A percentile compares a stretch with the other conserved stretches of the same genome.
phyloP scores from a whole-genome alignment of 176 grass and related monocot species.

The Aegilops tauschii region DNA sequence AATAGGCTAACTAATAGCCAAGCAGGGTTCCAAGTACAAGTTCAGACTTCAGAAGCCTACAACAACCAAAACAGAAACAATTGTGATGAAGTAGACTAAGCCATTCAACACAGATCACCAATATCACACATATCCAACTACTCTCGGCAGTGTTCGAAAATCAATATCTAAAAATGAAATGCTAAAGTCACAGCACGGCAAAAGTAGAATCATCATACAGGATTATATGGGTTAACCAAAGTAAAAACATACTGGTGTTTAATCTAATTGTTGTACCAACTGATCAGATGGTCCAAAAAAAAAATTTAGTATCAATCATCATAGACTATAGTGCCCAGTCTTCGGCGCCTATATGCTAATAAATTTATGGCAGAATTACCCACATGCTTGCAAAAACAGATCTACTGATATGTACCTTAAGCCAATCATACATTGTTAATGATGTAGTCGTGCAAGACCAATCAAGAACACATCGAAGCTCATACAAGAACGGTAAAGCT shows the following conservation, averaged over 20 bases:
- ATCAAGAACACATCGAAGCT: slow-evolving; percentile 92
- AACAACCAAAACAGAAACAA: neutral
- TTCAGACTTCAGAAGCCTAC: neutral
- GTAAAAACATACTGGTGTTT: neutral
- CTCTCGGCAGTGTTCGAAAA: neutral
- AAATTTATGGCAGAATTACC: neutral
- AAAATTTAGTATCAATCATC: neutral
- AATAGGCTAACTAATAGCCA: neutral
- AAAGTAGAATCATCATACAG: neutral
- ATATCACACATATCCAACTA: neutral
- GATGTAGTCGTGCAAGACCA: slow-evolving; percentile 98
- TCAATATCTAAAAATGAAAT: neutral
- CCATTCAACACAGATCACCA: neutral
- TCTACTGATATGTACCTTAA: slow-evolving; percentile 61
- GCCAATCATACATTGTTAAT: slow-evolving; percentile 99
- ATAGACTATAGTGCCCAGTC: neutral
- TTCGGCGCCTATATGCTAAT: neutral
- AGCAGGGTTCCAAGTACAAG: neutral
- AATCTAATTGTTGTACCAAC: neutral
- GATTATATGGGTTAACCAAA: neutral
- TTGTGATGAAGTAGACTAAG: neutral
- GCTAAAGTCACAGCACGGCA: neutral
- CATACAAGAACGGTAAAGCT: slow-evolving; percentile 94
- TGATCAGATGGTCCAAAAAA: neutral
- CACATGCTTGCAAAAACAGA: neutral